Percentiles rank a stretch among this genome's conserved stretches.
Conservation (phyloP, 768 basidiomycete genomes). For the Xanthoconium stramineum region DNA sequence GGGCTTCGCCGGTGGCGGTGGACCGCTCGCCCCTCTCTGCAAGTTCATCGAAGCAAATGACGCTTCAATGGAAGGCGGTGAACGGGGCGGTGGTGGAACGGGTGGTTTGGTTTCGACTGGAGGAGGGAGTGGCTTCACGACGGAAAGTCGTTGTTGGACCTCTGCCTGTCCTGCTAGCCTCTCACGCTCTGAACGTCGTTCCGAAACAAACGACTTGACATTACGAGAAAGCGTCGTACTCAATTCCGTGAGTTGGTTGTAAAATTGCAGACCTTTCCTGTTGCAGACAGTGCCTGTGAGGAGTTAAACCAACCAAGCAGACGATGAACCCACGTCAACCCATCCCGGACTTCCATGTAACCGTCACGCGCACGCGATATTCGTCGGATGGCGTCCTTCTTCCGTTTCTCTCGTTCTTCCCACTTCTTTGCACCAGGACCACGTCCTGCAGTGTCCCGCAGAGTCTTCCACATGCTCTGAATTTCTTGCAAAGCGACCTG, state of each 20-base stretch:
- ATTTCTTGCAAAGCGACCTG: constrained; percentile 73
- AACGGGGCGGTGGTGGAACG: constrained; percentile 43
- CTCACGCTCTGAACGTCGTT: constrained; percentile 69
- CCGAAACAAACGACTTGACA: constrained; percentile 57
- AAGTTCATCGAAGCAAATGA: constrained; percentile 60
- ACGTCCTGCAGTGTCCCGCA: constrained; percentile 73
- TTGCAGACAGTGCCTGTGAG: constrained; percentile 2
- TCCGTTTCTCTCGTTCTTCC: constrained; percentile 77
- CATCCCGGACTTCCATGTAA: constrained; percentile 85
- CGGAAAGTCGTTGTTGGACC: constrained; percentile 59
- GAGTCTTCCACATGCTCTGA: constrained; percentile 63
- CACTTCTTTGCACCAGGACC: constrained; percentile 73
- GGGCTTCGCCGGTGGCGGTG: constrained; percentile 28
- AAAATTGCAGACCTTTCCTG: constrained; percentile 89
- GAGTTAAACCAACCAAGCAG: background rate
- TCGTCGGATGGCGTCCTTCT: constrained; percentile 68
- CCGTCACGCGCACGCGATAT: constrained; percentile 77
- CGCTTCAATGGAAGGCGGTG: constrained; percentile 41
- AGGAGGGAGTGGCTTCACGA: constrained; percentile 35
- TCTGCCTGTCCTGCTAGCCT: constrained; percentile 66
- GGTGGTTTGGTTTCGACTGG: constrained; percentile 47
- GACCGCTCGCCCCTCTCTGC: constrained; percentile 26
- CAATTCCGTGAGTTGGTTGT: constrained; percentile 72
- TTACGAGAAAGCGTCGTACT: constrained; percentile 55
- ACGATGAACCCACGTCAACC: constrained; percentile 61